Conservation (phyloP, 805 yeast species). For the Candida oleophila region DNA sequence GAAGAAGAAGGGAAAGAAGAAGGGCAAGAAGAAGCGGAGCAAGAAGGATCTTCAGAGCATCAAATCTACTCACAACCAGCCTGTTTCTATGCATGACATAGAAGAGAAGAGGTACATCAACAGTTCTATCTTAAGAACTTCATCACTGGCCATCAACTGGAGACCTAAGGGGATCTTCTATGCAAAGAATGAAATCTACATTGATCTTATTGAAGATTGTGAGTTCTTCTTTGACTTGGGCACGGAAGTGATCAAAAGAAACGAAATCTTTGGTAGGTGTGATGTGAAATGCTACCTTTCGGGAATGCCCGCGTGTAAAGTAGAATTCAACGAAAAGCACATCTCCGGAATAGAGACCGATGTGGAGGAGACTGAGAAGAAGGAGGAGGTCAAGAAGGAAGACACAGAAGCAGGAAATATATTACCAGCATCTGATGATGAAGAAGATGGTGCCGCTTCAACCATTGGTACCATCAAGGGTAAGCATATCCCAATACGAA, state of each 20-base stretch:
- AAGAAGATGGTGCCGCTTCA: conserved; percentile 9
- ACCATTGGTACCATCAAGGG: not conserved
- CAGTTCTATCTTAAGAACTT: conserved; percentile 71
- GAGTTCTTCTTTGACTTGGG: conserved; percentile 37
- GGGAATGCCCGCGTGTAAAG: conserved; percentile 43
- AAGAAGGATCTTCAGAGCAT: conserved; percentile 15
- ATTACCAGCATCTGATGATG: conserved; percentile 5
- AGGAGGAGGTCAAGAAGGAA: conserved; percentile 8
- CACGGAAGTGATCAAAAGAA: conserved; percentile 22
- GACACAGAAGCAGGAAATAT: conserved; percentile 2
- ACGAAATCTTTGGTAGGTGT: conserved; percentile 35
- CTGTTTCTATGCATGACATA: conserved; percentile 31
- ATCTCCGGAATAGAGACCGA: conserved; percentile 34
- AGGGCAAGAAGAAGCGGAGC: conserved; percentile 10
- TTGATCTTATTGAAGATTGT: conserved; percentile 39
- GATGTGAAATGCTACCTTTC: conserved; percentile 38
- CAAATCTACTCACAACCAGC: conserved; percentile 40
- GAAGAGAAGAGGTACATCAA: conserved; percentile 40
- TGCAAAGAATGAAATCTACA: conserved; percentile 42
- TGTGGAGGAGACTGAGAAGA: conserved; percentile 10
- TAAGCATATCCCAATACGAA: conserved; percentile 29
- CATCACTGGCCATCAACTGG: conserved; percentile 58
- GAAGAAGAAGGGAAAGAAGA: conserved; percentile 9
- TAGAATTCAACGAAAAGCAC: conserved; percentile 40
- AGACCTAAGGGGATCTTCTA: conserved; percentile 46